Evolutionary conservation across 139 green algal genomes (phyloP).

Genomic region (Chlamydomonas asymmetrica): DNA sequence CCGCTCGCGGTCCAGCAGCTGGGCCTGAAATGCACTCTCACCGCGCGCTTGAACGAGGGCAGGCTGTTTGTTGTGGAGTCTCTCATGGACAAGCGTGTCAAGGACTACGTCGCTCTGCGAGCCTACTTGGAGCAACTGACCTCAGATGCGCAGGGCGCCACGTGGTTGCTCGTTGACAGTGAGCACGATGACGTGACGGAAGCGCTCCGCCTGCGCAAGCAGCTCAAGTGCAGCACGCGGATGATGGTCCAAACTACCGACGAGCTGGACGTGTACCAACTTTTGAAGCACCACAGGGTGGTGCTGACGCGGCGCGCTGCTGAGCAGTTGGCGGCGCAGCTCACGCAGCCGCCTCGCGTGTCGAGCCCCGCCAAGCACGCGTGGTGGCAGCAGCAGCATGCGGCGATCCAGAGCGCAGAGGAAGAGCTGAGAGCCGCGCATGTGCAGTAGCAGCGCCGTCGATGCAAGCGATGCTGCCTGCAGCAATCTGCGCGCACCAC

Average conservation of each 20-base stretch:
- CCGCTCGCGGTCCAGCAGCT: slow-evolving; percentile 45
- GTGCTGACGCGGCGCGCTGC: slow-evolving; percentile 69
- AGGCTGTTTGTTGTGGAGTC: slow-evolving; percentile 77
- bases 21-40: slow-evolving; percentile 85
- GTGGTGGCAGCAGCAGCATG: slow-evolving; percentile 22
- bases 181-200: slow-evolving; percentile 10
- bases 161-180: slow-evolving; percentile 28
- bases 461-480: too few relatives aligned
- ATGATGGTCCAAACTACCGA: slow-evolving; percentile 65
- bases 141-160: slow-evolving; percentile 7
- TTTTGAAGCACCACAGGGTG: slow-evolving; percentile 80
- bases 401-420: slow-evolving; percentile 9
- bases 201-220: slow-evolving; percentile 16
- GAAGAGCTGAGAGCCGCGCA: slow-evolving; percentile 21
- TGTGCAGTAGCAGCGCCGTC: background rate
- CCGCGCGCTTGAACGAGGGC: slow-evolving; percentile 76
- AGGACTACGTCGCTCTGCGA: slow-evolving; percentile 11
- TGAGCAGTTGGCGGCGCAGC: slow-evolving; percentile 44
- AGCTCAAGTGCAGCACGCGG: slow-evolving; percentile 5
- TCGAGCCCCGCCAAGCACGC: slow-evolving; percentile 15
- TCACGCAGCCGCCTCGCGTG: slow-evolving; percentile 37
- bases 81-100: slow-evolving; percentile 25
- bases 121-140: background rate
- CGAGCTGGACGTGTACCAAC: slow-evolving; percentile 86
- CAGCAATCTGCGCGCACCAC: too few relatives aligned